phyloP scores from a whole-genome alignment of 345 rosid species.

The Gossypium longicalyx region DNA sequence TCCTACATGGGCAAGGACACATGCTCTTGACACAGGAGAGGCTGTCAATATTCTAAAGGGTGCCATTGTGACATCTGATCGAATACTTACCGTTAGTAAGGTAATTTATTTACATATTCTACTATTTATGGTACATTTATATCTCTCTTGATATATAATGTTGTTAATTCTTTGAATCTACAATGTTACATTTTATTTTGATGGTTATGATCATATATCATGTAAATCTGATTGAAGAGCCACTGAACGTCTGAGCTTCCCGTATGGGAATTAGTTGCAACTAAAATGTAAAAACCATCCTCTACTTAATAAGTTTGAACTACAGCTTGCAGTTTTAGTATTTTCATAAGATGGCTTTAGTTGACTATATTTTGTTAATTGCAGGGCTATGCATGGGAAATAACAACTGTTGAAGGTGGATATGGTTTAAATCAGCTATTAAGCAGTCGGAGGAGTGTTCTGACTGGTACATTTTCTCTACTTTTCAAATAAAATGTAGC shows the following conservation, averaged over 20 bases:
- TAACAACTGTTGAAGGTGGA: constrained; percentile 93
- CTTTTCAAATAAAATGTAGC: constrained; percentile 1
- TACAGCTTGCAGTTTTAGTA: neutral
- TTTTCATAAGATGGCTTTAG: neutral
- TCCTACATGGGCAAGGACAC: constrained; percentile 96
- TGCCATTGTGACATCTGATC: constrained; percentile 89
- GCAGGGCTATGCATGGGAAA: constrained; percentile 97
- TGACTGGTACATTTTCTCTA: constrained; percentile 51
- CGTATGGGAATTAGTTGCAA: constrained; percentile 2
- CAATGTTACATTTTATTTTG: constrained; percentile 1
- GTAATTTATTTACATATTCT: constrained; percentile 31
- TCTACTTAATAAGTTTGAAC: neutral
- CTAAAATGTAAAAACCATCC: neutral
- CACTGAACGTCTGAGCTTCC: neutral
- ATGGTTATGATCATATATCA: neutral
- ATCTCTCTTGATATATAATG: neutral
- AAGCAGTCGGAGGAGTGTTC: constrained; percentile 64
- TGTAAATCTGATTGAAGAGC: constrained; percentile 4
- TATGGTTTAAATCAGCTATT: constrained; percentile 78
- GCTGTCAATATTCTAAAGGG: constrained; percentile 96
- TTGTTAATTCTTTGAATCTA: neutral
- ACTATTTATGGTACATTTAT: neutral
- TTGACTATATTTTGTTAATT: constrained; percentile 9
- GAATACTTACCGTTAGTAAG: constrained; percentile 95
- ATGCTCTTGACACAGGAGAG: constrained; percentile 97